Evolutionary conservation across 805 yeast genomes (phyloP), one percentile per base, ranked within the genome.

Genomic region (Debaryomyces hansenii): DNA sequence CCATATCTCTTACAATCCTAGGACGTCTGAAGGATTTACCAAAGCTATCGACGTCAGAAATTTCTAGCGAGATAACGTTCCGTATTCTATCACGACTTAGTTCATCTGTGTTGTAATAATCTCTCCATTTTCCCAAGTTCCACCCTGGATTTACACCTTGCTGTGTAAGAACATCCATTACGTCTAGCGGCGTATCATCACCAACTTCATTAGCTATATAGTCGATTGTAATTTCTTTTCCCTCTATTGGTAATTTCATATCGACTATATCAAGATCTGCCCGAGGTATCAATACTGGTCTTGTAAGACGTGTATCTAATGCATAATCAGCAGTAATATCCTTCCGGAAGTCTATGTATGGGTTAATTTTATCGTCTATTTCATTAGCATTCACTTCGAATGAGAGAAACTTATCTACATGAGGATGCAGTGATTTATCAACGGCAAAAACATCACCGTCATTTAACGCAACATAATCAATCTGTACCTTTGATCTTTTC

Each of bases 101-200:
- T 1, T 69, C 58, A 2, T 67, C 65, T 1, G 71, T 59, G 20
- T 72, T 63, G 63, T 82, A 88, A 62, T 90, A 90, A 32, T 85
- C 84, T 45, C 82, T 68, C 96, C 97, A 90, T 49, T 71, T 74
- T 1, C 76, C 76, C 70, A 90, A 63, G 15, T 77, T 74, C 96
- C 96, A 90, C 10, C 77, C 75, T 0, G 84, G 81, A 10, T 72
- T 58, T 21, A 71, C 73, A 33, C 81, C 77, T 45, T 85, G 84
- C 57, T 90, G 97, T 0, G 95, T 84, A 18, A 86, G 72, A 3
- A 89, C 96, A 61, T 90, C 96, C 92, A 90, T 88, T 1, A 90
- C 96, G 45, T 88, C 95, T 1, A 90, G 77, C 0, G 76, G 77
- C 4, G 68, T 66, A 33, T 83, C 85, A 4, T 66, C 77, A 0